A percentile compares a stretch with the other conserved stretches of the same genome.
Conservation (phyloP, 176 grass and related monocot species). For the Rhynchospora pubera region DNA sequence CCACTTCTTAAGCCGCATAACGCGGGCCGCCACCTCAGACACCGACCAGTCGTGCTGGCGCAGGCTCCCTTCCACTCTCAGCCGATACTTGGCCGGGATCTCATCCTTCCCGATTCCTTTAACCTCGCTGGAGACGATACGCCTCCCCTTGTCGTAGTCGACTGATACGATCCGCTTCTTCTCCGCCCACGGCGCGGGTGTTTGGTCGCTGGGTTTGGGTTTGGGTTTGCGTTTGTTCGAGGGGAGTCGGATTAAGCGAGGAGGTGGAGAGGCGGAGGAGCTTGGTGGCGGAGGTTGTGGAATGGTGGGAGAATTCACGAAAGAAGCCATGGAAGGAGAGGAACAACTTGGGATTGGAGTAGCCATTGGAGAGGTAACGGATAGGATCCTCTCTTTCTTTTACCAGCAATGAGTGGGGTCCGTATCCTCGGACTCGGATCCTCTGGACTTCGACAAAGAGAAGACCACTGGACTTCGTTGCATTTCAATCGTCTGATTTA, state of each 20-base stretch:
- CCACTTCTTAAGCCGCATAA: conserved; percentile 40
- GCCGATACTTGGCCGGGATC: conserved; percentile 52
- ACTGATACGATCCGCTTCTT: conserved; percentile 46
- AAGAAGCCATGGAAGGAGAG: neutral
- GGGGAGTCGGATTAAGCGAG: conserved; percentile 30
- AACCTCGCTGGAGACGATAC: conserved; percentile 39
- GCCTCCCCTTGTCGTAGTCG: conserved; percentile 73
- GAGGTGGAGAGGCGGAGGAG: conserved; percentile 3
- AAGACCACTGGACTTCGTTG: too few relatives aligned
- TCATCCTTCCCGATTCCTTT: conserved; percentile 42
- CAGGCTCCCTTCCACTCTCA: conserved; percentile 46
- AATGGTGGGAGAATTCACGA: neutral
- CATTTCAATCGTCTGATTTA: too few relatives aligned
- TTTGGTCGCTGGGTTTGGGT: neutral
- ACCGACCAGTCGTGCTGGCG: conserved; percentile 77
- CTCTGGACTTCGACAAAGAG: too few relatives aligned
- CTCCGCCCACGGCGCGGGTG: conserved; percentile 54
- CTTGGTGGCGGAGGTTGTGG: neutral
- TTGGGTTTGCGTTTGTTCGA: neutral
- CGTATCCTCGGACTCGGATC: too few relatives aligned
- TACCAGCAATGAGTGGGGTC: neutral
- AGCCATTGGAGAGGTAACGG: neutral
- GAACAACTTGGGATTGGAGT: conserved; percentile 3
- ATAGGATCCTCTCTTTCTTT: neutral
- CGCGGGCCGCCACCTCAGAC: conserved; percentile 52